Conservation (phyloP, 352 stramenopile species). For the Blastocystis sp. region DNA sequence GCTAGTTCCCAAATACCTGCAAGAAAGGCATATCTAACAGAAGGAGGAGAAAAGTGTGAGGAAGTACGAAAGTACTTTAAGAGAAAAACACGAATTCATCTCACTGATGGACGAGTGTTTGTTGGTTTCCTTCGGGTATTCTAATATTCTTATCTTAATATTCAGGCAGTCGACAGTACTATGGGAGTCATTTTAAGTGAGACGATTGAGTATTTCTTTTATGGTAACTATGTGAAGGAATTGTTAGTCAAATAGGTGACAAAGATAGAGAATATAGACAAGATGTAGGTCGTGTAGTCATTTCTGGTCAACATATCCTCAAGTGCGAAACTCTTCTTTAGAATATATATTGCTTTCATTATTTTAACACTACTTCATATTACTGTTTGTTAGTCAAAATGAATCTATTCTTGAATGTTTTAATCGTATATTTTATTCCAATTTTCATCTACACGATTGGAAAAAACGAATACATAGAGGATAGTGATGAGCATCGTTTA, state of each 20-base stretch:
- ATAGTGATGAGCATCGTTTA: background rate
- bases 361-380: background rate
- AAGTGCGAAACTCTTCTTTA: constrained; percentile 23
- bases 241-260: background rate
- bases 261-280: background rate
- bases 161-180: background rate
- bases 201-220: background rate
- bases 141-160: background rate
- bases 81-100: constrained; percentile 1
- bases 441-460: constrained; percentile 28
- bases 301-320: background rate
- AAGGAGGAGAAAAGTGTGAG: constrained; percentile 25
- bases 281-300: background rate
- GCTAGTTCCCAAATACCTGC: background rate
- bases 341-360: background rate
- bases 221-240: background rate
- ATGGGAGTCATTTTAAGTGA: background rate
- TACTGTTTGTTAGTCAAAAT: background rate
- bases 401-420: constrained; percentile 26
- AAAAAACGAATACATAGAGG: constrained; percentile 55
- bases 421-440: constrained; percentile 27
- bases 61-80: background rate
- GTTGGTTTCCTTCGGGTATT: background rate
- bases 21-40: background rate
- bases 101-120: constrained; percentile 31